These are phyloP conservation scores for Corymbia maculata DNA, from an alignment of 345 rosid genomes.

Conservation along the genomic window DNA sequence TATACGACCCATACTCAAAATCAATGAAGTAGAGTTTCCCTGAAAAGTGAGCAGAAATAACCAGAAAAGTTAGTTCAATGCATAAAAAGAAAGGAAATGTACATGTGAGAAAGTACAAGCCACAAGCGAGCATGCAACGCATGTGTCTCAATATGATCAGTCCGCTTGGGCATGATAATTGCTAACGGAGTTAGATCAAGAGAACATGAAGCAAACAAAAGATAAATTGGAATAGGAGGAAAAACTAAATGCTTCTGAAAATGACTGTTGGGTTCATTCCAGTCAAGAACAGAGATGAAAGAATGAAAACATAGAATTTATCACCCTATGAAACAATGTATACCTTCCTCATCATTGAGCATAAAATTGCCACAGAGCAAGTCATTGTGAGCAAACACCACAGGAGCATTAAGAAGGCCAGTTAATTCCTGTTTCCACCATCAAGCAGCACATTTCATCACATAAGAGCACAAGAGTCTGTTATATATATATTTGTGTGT, in stretches of 20 bases:
- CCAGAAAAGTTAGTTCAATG: neutral
- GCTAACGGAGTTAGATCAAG: neutral
- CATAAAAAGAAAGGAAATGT: neutral
- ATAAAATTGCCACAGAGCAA: conserved; percentile 90
- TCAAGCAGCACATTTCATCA: conserved; percentile 10
- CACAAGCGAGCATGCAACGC: neutral
- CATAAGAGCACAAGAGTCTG: neutral
- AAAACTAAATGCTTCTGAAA: neutral
- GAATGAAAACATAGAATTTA: neutral
- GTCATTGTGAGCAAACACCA: conserved; percentile 93
- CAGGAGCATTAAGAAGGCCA: conserved; percentile 56
- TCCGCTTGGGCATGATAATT: neutral
- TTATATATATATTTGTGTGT: neutral
- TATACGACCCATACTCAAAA: conserved; percentile 94
- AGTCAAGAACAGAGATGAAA: neutral
- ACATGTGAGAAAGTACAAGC: neutral
- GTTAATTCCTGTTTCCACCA: conserved; percentile 76
- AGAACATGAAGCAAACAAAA: neutral
- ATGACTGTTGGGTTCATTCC: neutral
- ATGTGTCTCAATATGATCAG: neutral
- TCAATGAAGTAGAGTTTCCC: conserved; percentile 86
- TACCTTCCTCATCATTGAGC: conserved; percentile 83
- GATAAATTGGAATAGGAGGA: neutral
- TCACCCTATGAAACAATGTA: neutral
- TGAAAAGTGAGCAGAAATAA: conserved; percentile 16